phyloP scores from a whole-genome alignment of 176 grass and related monocot genomes.

The Ampelocalamus luodianensis region DNA sequence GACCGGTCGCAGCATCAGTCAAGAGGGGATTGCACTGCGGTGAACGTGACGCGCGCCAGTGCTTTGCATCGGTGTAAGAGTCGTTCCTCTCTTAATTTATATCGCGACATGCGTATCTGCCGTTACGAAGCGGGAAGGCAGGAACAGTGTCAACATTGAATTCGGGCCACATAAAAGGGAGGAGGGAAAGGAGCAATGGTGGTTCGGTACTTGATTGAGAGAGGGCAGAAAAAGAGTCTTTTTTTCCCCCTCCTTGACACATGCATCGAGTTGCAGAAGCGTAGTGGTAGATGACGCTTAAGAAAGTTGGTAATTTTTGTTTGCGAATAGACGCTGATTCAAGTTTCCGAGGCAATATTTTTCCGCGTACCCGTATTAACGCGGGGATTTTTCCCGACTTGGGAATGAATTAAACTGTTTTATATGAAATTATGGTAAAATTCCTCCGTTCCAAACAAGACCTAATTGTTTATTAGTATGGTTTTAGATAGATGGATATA shows the following conservation, averaged over 20 bases:
- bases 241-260: background rate
- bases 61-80: background rate
- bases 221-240: background rate
- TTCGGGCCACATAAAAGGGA: slow-evolving; percentile 9
- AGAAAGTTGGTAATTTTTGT: background rate
- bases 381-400: too few relatives aligned
- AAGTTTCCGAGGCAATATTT: background rate
- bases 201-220: slow-evolving; percentile 24
- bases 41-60: background rate
- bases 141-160: slow-evolving; percentile 44
- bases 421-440: too few relatives aligned
- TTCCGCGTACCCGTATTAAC: background rate
- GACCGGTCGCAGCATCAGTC: background rate
- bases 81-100: slow-evolving; percentile 16
- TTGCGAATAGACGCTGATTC: background rate
- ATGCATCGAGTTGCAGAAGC: background rate
- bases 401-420: too few relatives aligned
- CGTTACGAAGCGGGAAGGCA: background rate
- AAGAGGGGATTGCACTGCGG: background rate
- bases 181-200: background rate
- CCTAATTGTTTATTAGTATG: background rate
- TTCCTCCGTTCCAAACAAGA: too few relatives aligned
- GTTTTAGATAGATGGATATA: background rate
- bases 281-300: background rate
- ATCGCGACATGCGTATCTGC: slow-evolving; percentile 13